Base-by-base conservation (phyloP, 2,329 filamentous ascomycete genomes). In the Emericellopsis cladophorae region DNA sequence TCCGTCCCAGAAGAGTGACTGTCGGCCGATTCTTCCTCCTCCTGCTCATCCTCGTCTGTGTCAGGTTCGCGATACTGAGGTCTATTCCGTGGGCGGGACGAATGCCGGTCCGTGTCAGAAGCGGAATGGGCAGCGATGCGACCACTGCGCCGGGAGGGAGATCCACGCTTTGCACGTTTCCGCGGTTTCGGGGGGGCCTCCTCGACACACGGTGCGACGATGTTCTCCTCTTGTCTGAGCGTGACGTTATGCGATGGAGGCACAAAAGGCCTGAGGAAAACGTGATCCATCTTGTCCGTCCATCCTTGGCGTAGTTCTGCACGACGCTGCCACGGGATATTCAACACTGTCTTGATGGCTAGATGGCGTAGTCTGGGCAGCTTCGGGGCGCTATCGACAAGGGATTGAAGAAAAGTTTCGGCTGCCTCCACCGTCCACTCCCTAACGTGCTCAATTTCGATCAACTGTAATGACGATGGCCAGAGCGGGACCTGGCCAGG, bases 271-370 rank as follows among this genome's bases (percentile, higher is more conserved):
- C 76, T 67, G 38, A 79, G 68, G 51, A 86, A 89, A 3, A 87
- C 71, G 11, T 66, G 68, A 42, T 78, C 72, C 40, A 95, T 65
- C 46, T 70, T 79, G n/a, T 73, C 67, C 39, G 79, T 79, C 85
- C 88, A 94, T 47, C 76, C 74, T 48, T 82, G 77, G 32, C 89
- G 76, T 52, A 95, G 81, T n/a, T 72, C 72, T 15, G 84, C 84
- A 34, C 90, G 77, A 53, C 87, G 77, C 45, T 87, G 80, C 85
- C 88, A 95, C 10, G 83, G 79, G 36, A 79, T 74, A 52, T 89
- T 78, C 37, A 95, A 67, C 58, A 87, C 90, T 1, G 82, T 80
- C 51, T 81, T 84, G 48, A 95, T 74, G 2, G 74, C 70, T 10
- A 95, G 64, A 35, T 72, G 68, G 8, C 87, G 79, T 21, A 96